A percentile compares a stretch with the other conserved stretches of the same genome.
Evolutionary conservation across 108 stramenopile species (phyloP).

Genomic region (Nitzschia inconspicua): DNA sequence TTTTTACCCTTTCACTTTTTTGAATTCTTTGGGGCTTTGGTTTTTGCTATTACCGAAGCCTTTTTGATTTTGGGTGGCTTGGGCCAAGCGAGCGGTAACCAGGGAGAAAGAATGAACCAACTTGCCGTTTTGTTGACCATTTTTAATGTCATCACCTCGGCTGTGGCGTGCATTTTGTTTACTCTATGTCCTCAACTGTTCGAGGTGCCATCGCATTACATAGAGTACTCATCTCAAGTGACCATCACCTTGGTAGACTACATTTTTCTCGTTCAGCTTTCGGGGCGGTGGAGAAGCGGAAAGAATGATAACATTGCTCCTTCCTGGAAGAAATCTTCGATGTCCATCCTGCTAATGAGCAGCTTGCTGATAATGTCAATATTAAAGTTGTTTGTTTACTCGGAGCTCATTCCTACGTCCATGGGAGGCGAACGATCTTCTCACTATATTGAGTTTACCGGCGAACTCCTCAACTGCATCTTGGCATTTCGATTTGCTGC

Average conservation of each 20-base stretch:
- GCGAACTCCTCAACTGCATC: background rate
- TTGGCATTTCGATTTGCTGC: too few species aligned
- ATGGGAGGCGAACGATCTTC: background rate
- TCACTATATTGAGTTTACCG: background rate
- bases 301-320: background rate
- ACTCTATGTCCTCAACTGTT: background rate
- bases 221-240: background rate
- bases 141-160: background rate
- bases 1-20: slow-evolving; percentile 2
- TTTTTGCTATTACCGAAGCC: background rate
- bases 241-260: background rate
- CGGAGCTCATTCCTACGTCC: background rate
- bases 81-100: background rate
- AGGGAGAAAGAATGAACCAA: too few species aligned
- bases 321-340: background rate
- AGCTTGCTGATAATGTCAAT: too few species aligned
- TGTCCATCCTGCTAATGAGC: background rate
- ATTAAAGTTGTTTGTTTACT: background rate
- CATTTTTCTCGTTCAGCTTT: too few species aligned
- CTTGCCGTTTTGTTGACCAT: too few species aligned
- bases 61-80: background rate
- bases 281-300: background rate
- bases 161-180: background rate
- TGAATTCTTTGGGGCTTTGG: background rate
- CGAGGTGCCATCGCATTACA: slow-evolving; percentile 1